Conservation (phyloP, 139 green algal genomes). For the Diplosphaera chodatii region DNA sequence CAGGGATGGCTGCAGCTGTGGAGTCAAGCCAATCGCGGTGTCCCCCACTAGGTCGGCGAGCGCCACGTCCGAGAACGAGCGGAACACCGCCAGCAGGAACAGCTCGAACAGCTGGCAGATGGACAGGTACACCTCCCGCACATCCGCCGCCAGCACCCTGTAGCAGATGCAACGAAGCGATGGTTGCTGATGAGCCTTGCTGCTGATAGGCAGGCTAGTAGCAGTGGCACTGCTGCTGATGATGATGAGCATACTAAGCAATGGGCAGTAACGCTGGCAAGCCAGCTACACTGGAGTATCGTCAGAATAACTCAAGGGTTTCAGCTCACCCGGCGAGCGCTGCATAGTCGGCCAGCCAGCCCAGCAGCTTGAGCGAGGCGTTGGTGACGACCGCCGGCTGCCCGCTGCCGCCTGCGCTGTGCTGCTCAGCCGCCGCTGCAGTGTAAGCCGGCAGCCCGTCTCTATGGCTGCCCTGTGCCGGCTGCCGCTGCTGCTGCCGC, state of each 20-base stretch:
- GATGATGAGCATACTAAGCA: too few relatives aligned
- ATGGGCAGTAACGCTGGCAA: too few relatives aligned
- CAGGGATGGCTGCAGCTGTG: neutral
- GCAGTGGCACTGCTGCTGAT: too few relatives aligned
- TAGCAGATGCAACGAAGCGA: too few relatives aligned
- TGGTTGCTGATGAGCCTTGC: too few relatives aligned
- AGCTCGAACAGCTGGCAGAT: conserved; percentile 1
- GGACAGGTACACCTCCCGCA: neutral
- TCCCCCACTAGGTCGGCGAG: neutral
- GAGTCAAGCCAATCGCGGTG: neutral
- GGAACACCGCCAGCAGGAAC: neutral
- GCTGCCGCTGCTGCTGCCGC: too few relatives aligned
- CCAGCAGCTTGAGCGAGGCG: neutral
- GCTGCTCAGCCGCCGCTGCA: neutral
- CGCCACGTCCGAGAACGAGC: neutral
- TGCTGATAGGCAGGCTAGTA: too few relatives aligned
- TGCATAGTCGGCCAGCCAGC: neutral
- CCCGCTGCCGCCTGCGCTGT: too few relatives aligned
- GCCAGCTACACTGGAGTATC: too few relatives aligned
- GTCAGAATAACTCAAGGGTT: too few relatives aligned
- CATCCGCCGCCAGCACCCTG: neutral
- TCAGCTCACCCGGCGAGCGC: neutral
- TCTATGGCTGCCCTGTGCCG: too few relatives aligned
- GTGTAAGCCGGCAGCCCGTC: too few relatives aligned
- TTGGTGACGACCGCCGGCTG: neutral